Percentiles rank a stretch among this genome's conserved stretches.
phyloP scores from a whole-genome alignment of 2,329 filamentous ascomycete species.

The Thelonectria discophora region DNA sequence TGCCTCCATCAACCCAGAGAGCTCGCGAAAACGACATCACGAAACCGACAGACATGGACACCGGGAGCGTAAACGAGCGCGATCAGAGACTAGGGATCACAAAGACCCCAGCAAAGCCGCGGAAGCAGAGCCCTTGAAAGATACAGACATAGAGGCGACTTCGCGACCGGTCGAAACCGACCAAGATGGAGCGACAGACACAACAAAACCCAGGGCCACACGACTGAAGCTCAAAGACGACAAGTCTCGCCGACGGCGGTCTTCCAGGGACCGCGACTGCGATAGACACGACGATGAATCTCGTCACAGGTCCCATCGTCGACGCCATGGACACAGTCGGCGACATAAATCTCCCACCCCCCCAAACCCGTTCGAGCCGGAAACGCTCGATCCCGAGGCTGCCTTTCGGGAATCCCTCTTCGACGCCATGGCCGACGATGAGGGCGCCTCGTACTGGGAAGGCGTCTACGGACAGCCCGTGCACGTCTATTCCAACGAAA shows the following conservation, averaged over 20 bases:
- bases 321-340: slow-evolving; percentile 45
- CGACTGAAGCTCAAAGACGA: slow-evolving; percentile 48
- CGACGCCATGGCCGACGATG: slow-evolving; percentile 95
- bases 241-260: slow-evolving; percentile 42
- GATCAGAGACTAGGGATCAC: background rate
- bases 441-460: slow-evolving; percentile 95
- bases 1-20: slow-evolving; percentile 56
- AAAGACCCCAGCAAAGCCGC: too few species aligned
- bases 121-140: too few species aligned
- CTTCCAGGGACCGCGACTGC: slow-evolving; percentile 37
- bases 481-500: slow-evolving; percentile 73
- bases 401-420: slow-evolving; percentile 95
- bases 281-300: slow-evolving; percentile 32
- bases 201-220: slow-evolving; percentile 42
- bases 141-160: background rate
- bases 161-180: slow-evolving; percentile 4
- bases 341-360: slow-evolving; percentile 56
- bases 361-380: slow-evolving; percentile 56
- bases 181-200: slow-evolving; percentile 32
- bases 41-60: background rate
- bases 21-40: slow-evolving; percentile 17
- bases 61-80: slow-evolving; percentile 7
- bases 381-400: slow-evolving; percentile 69
- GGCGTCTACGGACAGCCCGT: slow-evolving; percentile 96
- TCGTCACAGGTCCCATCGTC: slow-evolving; percentile 35